These are phyloP conservation scores for Thymus quinquecostatus DNA, from an alignment of 257 asterid species.

Conservation along the genomic window DNA sequence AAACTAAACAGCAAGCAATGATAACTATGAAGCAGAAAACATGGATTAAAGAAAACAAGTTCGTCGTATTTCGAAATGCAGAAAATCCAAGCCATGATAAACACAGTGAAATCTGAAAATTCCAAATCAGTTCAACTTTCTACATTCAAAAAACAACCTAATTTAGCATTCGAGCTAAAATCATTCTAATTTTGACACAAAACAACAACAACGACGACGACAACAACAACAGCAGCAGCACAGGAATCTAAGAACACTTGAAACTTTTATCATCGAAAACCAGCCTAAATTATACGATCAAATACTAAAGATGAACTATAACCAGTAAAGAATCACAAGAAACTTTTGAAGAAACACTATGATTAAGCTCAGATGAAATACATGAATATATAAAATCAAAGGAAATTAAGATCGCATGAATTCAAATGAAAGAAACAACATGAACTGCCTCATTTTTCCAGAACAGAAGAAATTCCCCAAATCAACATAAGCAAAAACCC, in stretches of 20 bases:
- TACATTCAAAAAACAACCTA: not conserved
- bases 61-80: not conserved
- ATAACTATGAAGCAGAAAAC: not conserved
- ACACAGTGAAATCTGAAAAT: not conserved
- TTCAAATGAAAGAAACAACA: not conserved
- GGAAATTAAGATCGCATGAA: not conserved
- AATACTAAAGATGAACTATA: not conserved
- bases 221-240: not conserved
- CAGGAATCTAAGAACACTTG: not conserved
- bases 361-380: not conserved
- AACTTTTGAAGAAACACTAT: not conserved
- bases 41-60: not conserved
- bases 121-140: not conserved
- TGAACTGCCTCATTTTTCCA: not conserved
- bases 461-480: not conserved
- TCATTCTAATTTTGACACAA: not conserved
- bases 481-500: not conserved
- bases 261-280: not conserved
- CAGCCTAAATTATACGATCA: not conserved
- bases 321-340: not conserved
- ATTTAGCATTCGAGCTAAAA: not conserved
- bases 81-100: not conserved
- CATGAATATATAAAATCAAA: not conserved
- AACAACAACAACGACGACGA: not conserved
- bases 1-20: not conserved